Conservation (phyloP, 2,329 filamentous ascomycete species). For the Phyllosticta capitalensis region DNA sequence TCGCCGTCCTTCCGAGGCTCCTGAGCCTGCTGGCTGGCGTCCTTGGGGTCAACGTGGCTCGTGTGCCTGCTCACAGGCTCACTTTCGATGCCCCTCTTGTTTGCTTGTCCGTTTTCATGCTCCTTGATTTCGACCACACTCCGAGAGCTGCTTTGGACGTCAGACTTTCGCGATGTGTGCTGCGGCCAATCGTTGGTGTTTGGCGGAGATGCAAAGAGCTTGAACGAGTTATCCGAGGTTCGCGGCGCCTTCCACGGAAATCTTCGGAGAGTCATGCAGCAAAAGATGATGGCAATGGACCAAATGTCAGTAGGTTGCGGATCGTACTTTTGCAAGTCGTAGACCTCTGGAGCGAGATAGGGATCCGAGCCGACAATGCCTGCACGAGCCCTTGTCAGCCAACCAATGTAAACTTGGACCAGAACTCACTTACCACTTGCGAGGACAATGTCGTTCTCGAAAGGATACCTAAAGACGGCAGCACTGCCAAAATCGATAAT, state of each 20-base stretch:
- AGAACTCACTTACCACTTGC: conserved; percentile 58
- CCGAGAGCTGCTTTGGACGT: conserved; percentile 24
- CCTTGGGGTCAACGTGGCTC: conserved; percentile 17
- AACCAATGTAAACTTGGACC: neutral
- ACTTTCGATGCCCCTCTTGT: conserved; percentile 19
- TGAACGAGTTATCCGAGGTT: conserved; percentile 86
- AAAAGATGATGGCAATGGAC: conserved; percentile 97
- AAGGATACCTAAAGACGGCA: conserved; percentile 93
- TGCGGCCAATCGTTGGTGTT: conserved; percentile 39
- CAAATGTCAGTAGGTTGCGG: conserved; percentile 91
- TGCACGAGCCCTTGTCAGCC: conserved; percentile 23
- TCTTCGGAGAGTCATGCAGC: conserved; percentile 90
- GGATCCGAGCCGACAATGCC: conserved; percentile 82
- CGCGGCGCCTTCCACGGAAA: conserved; percentile 97
- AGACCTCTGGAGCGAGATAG: conserved; percentile 93
- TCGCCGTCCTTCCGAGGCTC: conserved; percentile 16
- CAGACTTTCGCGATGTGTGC: conserved; percentile 4
- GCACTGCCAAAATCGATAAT: conserved; percentile 98
- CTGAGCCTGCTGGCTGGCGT: conserved; percentile 21
- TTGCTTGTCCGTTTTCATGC: conserved; percentile 13
- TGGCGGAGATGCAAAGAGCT: conserved; percentile 79
- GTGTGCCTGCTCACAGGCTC: conserved; percentile 33
- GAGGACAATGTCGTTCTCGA: conserved; percentile 77
- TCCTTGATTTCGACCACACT: conserved; percentile 21
- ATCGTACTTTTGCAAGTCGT: conserved; percentile 87